Evolutionary conservation across 2,329 filamentous ascomycete genomes (phyloP).

Genomic region (Fusarium equiseti): DNA sequence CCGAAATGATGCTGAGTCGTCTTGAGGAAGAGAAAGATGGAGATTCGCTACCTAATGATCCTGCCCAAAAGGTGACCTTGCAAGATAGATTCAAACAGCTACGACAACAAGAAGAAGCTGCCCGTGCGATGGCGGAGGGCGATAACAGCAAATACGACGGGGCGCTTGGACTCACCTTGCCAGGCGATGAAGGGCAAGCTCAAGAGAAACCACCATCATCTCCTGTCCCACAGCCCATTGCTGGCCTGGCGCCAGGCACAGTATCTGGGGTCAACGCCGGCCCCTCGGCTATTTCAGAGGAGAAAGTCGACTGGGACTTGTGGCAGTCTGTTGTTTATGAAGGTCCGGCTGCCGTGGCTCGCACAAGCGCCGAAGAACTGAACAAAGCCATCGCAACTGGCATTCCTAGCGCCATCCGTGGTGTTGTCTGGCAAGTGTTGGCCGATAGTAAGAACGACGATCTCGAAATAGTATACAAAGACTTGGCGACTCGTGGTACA

Average conservation of each 20-base stretch:
- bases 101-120: slow-evolving; percentile 78
- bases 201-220: slow-evolving; percentile 55
- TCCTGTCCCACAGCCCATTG: slow-evolving; percentile 74
- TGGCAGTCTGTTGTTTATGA: slow-evolving; percentile 98
- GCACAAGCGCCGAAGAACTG: slow-evolving; percentile 88
- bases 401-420: slow-evolving; percentile 93
- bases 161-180: slow-evolving; percentile 39
- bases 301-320: slow-evolving; percentile 96
- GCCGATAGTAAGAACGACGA: slow-evolving; percentile 95
- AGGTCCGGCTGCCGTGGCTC: slow-evolving; percentile 87
- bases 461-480: slow-evolving; percentile 86
- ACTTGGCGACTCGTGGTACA: slow-evolving; percentile 82
- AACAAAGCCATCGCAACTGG: slow-evolving; percentile 92
- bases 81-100: slow-evolving; percentile 84
- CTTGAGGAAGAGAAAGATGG: slow-evolving; percentile 78
- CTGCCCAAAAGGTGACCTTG: slow-evolving; percentile 70
- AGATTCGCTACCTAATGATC: slow-evolving; percentile 58
- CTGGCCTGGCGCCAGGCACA: slow-evolving; percentile 83
- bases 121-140: slow-evolving; percentile 60
- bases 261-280: slow-evolving; percentile 84
- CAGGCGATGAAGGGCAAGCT: slow-evolving; percentile 44
- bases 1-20: slow-evolving; percentile 81
- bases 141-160: slow-evolving; percentile 64
- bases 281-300: slow-evolving; percentile 76
- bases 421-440: slow-evolving; percentile 98